Conservation (phyloP, 2,329 filamentous ascomycete genomes). For the Tolypocladium guangdongense region DNA sequence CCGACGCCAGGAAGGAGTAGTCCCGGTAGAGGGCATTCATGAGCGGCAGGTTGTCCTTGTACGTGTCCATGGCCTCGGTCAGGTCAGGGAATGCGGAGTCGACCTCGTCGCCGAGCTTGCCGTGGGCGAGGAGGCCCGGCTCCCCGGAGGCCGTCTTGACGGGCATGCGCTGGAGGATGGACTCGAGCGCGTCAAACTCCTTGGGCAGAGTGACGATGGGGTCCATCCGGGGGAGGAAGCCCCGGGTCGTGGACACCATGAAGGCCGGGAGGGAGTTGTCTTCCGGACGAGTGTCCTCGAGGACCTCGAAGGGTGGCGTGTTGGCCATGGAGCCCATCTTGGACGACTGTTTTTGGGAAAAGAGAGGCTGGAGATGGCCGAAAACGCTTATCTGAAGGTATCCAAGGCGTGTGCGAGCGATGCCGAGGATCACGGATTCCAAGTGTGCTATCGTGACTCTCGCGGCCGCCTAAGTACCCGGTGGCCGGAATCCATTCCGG, state of each 20-base stretch:
- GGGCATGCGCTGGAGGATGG: conserved; percentile 65
- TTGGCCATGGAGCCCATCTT: conserved; percentile 30
- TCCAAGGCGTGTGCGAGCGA: neutral
- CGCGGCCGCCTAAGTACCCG: conserved; percentile 32
- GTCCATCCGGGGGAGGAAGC: conserved; percentile 61
- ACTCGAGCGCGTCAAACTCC: conserved; percentile 63
- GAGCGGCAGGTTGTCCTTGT: conserved; percentile 60
- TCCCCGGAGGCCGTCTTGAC: conserved; percentile 63
- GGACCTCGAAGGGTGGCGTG: conserved; percentile 41
- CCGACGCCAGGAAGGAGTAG: conserved; percentile 82
- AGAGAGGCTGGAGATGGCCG: neutral
- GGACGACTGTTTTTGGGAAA: neutral
- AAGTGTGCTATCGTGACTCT: conserved; percentile 9
- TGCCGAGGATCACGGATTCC: neutral
- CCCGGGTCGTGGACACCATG: conserved; percentile 66
- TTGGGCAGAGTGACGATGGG: conserved; percentile 54
- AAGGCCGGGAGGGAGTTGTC: conserved; percentile 59
- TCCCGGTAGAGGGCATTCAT: conserved; percentile 85
- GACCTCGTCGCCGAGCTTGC: conserved; percentile 65
- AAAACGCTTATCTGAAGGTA: neutral
- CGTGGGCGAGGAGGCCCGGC: conserved; percentile 66
- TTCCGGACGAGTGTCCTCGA: conserved; percentile 50
- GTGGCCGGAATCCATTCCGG: conserved; percentile 39
- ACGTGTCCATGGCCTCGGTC: conserved; percentile 60
- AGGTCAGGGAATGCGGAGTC: conserved; percentile 67